Conservation (phyloP, 179 eudicot species). For the Drosera spatulata region DNA sequence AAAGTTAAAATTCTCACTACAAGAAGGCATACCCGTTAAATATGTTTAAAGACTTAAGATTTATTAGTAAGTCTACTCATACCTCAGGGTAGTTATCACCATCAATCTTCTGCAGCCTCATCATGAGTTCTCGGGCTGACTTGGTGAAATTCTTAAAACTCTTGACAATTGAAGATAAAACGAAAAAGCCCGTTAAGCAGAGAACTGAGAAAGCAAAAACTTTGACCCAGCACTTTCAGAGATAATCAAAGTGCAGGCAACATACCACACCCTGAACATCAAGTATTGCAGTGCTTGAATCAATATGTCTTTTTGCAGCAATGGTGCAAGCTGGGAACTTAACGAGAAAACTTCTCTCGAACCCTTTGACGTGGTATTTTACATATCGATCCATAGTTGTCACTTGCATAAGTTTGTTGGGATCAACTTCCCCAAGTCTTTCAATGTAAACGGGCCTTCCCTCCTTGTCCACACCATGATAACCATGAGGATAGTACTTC, state of each 20-base stretch:
- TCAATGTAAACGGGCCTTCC: slow-evolving; percentile 94
- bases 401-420: slow-evolving; percentile 93
- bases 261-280: slow-evolving; percentile 99
- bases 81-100: slow-evolving; percentile 95
- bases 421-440: slow-evolving; percentile 85
- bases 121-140: slow-evolving; percentile 65
- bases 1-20: background rate
- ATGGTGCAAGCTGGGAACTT: slow-evolving; percentile 93
- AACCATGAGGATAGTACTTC: slow-evolving; percentile 86
- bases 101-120: slow-evolving; percentile 67
- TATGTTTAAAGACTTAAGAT: too few relatives aligned
- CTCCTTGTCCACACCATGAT: slow-evolving; percentile 93
- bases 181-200: background rate
- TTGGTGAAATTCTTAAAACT: slow-evolving; percentile 73
- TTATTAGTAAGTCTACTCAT: background rate
- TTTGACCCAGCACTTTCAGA: background rate
- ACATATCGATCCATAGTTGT: slow-evolving; percentile 86
- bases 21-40: background rate
- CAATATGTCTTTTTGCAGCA: slow-evolving; percentile 91
- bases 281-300: slow-evolving; percentile 85
- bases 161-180: slow-evolving; percentile 15
- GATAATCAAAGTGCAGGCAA: slow-evolving; percentile 8
- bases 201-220: background rate
- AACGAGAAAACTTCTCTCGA: slow-evolving; percentile 62
- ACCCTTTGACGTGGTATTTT: slow-evolving; percentile 84